phyloP scores from a whole-genome alignment of 2,329 filamentous ascomycete genomes.

The Aspergillus pseudonomiae region DNA sequence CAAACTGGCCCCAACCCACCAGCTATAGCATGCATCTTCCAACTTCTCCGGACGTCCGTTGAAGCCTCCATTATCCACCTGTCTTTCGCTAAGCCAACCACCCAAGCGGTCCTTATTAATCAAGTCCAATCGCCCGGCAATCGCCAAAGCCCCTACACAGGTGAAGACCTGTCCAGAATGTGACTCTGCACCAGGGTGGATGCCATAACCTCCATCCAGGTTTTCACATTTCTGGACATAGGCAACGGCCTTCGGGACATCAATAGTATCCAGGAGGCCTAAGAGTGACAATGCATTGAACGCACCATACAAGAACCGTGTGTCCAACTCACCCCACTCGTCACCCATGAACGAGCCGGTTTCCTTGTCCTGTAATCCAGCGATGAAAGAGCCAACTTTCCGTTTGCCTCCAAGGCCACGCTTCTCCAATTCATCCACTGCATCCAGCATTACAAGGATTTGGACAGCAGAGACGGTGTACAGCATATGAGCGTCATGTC shows the following conservation, averaged over 20 bases:
- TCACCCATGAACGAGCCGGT: conserved; percentile 91
- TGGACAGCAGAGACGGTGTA: conserved; percentile 96
- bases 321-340: conserved; percentile 95
- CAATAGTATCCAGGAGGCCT: conserved; percentile 69
- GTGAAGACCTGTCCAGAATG: conserved; percentile 96
- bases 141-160: conserved; percentile 83
- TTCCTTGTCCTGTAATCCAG: conserved; percentile 74
- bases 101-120: conserved; percentile 81
- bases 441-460: conserved; percentile 84
- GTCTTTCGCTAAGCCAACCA: conserved; percentile 90
- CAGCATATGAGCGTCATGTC: conserved; percentile 93
- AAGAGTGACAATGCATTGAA: conserved; percentile 88
- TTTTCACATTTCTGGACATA: conserved; percentile 85
- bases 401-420: conserved; percentile 67
- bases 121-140: conserved; percentile 78
- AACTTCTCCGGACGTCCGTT: conserved; percentile 95
- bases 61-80: conserved; percentile 81
- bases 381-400: conserved; percentile 79
- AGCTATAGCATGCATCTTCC: conserved; percentile 97
- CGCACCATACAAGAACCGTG: conserved; percentile 88
- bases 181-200: conserved; percentile 86
- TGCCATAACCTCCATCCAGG: conserved; percentile 92
- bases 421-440: conserved; percentile 77
- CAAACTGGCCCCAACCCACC: conserved; percentile 95
- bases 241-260: conserved; percentile 77